phyloP scores from a whole-genome alignment of 2,329 filamentous ascomycete genomes.

The Cercospora citrullina region DNA sequence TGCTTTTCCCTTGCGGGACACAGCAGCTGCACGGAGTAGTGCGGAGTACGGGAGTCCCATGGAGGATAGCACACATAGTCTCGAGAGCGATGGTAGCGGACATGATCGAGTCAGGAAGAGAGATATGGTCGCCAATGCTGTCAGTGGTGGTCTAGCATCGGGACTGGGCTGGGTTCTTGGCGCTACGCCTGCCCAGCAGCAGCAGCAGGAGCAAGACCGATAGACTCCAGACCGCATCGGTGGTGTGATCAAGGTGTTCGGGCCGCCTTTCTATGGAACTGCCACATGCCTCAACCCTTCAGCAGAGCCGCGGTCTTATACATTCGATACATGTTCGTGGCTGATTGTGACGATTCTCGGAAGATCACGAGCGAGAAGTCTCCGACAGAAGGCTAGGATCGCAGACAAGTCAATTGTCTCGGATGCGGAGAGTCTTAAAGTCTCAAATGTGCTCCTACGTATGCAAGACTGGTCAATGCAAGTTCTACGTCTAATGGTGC shows the following conservation, averaged over 20 bases:
- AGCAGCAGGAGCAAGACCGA: slow-evolving; percentile 12
- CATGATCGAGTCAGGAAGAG: slow-evolving; percentile 62
- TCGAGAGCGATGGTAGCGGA: slow-evolving; percentile 30
- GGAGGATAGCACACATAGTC: slow-evolving; percentile 30
- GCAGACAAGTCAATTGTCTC: background rate
- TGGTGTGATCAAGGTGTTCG: background rate
- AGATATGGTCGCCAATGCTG: slow-evolving; percentile 68
- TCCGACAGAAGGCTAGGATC: background rate
- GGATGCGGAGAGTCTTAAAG: background rate
- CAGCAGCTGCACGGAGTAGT: slow-evolving; percentile 15
- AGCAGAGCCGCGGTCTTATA: background rate
- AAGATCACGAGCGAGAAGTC: background rate
- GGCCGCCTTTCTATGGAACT: background rate
- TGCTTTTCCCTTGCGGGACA: slow-evolving; percentile 47
- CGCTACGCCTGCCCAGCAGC: slow-evolving; percentile 36
- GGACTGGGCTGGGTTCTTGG: slow-evolving; percentile 67
- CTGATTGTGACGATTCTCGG: background rate
- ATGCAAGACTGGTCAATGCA: background rate
- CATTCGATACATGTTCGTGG: background rate
- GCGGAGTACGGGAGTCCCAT: slow-evolving; percentile 21
- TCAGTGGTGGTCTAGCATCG: slow-evolving; percentile 61
- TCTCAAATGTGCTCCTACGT: background rate
- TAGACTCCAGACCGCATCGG: background rate
- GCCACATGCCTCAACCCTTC: background rate
- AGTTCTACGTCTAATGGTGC: background rate